phyloP scores from a whole-genome alignment of 805 yeast genomes.

The Metschnikowia lunata region DNA sequence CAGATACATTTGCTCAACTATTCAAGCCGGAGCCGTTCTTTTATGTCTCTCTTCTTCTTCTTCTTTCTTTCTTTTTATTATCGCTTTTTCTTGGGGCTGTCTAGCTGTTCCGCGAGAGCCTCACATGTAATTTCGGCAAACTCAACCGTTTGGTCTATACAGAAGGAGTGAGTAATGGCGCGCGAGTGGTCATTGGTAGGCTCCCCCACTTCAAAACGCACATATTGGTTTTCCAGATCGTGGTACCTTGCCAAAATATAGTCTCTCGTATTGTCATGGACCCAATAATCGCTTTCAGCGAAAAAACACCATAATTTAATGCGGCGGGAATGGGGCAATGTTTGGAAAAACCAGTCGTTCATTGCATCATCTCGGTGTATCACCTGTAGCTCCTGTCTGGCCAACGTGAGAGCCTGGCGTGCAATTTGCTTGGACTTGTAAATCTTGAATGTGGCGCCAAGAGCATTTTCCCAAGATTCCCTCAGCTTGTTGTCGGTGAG shows the following conservation, averaged over 20 bases:
- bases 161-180: slow-evolving; percentile 55
- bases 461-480: slow-evolving; percentile 33
- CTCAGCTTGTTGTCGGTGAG: slow-evolving; percentile 17
- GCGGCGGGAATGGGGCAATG: slow-evolving; percentile 19
- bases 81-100: too few species aligned
- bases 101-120: slow-evolving; percentile 6
- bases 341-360: slow-evolving; percentile 45
- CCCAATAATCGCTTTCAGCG: slow-evolving; percentile 66
- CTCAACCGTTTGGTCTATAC: slow-evolving; percentile 51
- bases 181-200: slow-evolving; percentile 21
- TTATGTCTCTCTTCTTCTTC: too few species aligned
- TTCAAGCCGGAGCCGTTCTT: too few species aligned
- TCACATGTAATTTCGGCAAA: slow-evolving; percentile 42
- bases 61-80: too few species aligned
- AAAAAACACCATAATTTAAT: slow-evolving; percentile 51
- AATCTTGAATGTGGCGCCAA: slow-evolving; percentile 41
- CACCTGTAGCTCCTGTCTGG: slow-evolving; percentile 52
- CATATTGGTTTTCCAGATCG: slow-evolving; percentile 22
- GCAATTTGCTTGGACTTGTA: slow-evolving; percentile 41
- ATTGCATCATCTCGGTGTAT: slow-evolving; percentile 48
- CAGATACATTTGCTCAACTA: too few species aligned
- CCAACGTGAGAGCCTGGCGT: slow-evolving; percentile 53
- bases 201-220: slow-evolving; percentile 30
- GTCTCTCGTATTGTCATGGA: slow-evolving; percentile 47
- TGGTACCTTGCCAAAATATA: slow-evolving; percentile 37